Base-by-base conservation (phyloP, 2,329 filamentous ascomycete species). In the Apiospora sp. region DNA sequence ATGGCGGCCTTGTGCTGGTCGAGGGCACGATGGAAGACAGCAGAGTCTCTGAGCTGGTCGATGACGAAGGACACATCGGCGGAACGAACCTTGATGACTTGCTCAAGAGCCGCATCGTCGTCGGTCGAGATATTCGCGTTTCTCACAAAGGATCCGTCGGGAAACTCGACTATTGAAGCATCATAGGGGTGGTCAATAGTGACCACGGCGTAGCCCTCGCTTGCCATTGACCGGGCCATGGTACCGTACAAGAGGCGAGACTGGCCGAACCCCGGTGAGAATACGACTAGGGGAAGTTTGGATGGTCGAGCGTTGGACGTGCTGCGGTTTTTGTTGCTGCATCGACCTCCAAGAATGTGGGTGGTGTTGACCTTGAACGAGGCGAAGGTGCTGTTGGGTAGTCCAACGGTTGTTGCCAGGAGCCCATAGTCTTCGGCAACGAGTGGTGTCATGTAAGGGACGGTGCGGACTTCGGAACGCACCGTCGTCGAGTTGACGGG, bases 161-260 rank as follows among this genome's bases (percentile, higher is more conserved):
- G 81, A 68, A 83, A 85, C 67, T 83, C 78, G 14, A 86, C 80
- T n/a, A 84, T 79, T 43, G 81, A 76, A 3, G 82, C 80, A 68
- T 86, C 84, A 70, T 84, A 81, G 0, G 85, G 83, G 72, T 86
- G 85, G 74, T 87, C 85, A 70, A 87, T 79, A 4, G 83, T 78
- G 5, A 85, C 77, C 14, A 87, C 83, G 12, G 81, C 80, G 73
- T 81, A 84, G 8, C 85, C 84, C 12, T 80, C 75, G 27, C 82
- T 83, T 12, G 84, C 82, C 68, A 87, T 75, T 27, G 81, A 78
- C 48, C 82, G 80, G 1, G 83, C 84, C 4, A 84, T 79, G 43
- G 78, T 81, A 22, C 78, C 80, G 75, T 87, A 87, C 34, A 84
- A 73, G 1, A 83, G 75, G 1, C 85, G 78, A 3, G 73, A 70